phyloP scores from a whole-genome alignment of 176 grass and related monocot genomes.

The Bromus sterilis region DNA sequence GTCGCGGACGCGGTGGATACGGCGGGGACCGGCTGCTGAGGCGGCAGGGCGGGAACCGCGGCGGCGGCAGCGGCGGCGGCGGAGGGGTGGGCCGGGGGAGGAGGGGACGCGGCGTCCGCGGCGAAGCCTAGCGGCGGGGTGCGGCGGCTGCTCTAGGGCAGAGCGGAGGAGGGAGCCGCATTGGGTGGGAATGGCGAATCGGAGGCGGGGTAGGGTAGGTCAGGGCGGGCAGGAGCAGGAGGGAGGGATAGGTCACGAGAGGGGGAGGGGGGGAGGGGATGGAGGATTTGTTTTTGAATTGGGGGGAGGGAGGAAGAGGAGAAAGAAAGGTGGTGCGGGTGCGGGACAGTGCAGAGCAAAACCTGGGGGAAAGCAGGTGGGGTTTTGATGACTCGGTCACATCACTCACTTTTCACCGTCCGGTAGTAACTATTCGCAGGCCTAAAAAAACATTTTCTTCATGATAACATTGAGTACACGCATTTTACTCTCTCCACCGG shows the following conservation, averaged over 20 bases:
- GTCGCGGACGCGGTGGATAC: neutral
- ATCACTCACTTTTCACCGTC: no score
- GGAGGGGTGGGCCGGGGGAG: neutral
- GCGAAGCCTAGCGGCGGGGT: neutral
- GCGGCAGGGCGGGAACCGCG: neutral
- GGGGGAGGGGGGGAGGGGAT: neutral
- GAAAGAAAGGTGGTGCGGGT: neutral
- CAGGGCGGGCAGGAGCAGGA: neutral
- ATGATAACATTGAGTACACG: no score
- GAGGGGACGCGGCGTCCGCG: neutral
- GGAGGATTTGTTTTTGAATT: neutral
- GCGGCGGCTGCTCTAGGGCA: neutral
- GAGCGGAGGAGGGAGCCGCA: neutral
- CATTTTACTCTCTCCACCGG: no score
- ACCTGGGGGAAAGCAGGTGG: neutral
- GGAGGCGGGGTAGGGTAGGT: neutral
- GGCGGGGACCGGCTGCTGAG: neutral
- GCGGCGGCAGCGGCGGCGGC: neutral
- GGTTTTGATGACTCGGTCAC: neutral
- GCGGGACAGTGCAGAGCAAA: neutral
- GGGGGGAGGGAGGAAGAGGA: neutral
- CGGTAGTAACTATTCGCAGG: no score
- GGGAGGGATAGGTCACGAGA: neutral
- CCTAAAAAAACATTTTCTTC: no score
- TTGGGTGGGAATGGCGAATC: neutral